Evolutionary conservation across 225 moss, liverwort and hornwort genomes (phyloP).

Genomic region (Straminergon stramineum): DNA sequence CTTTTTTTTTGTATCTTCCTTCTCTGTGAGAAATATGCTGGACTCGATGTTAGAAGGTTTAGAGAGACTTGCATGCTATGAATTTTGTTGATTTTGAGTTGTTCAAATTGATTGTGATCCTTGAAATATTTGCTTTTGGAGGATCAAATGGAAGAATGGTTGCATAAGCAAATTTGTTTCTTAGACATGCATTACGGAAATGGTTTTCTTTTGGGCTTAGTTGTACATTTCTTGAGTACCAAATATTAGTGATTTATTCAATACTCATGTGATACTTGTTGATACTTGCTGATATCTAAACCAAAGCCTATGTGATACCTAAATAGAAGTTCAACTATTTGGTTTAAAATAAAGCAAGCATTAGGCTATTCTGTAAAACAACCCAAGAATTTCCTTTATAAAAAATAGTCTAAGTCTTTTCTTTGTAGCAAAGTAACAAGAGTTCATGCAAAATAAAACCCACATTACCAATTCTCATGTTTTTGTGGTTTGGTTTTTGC

Average conservation of each 20-base stretch:
- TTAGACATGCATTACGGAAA: neutral
- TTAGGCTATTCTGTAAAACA: neutral
- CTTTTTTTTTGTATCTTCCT: neutral
- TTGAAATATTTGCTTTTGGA: neutral
- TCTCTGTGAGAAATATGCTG: neutral
- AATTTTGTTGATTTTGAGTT: neutral
- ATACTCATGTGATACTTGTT: too few species aligned
- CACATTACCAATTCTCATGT: neutral
- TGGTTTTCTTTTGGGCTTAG: neutral
- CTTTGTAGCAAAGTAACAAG: neutral
- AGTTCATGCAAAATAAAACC: neutral
- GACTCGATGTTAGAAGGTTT: neutral
- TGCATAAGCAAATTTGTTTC: neutral
- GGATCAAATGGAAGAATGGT: neutral
- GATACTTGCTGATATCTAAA: neutral
- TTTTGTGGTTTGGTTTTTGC: neutral
- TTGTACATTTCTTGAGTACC: neutral
- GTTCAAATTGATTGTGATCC: neutral
- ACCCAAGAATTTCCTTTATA: too few species aligned
- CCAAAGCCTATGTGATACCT: neutral
- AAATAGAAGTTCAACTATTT: neutral
- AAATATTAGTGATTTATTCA: neutral
- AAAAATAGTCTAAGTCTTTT: neutral
- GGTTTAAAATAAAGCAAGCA: neutral
- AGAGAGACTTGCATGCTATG: neutral